Evolutionary conservation across 2,329 filamentous ascomycete species (phyloP), one percentile per base, ranked within the genome.

Genomic region (Calonectria naviculata): DNA sequence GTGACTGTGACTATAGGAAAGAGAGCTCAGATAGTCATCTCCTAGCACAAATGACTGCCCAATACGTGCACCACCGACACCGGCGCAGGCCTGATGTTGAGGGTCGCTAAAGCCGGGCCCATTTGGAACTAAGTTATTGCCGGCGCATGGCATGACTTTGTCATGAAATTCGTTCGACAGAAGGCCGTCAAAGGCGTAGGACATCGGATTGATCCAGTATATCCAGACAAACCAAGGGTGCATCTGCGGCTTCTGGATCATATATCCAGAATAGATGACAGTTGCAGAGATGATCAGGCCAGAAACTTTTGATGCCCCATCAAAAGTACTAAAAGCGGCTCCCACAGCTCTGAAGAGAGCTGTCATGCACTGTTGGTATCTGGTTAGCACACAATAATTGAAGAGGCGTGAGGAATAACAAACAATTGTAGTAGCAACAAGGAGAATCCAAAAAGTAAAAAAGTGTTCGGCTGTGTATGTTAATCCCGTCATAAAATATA

Each of bases 111-210:
- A 60, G 68, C 83, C 83, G 0, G 85, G 82, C 0, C 89, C 88
- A 60, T 79, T 85, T 0, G 89, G 89, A 4, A 91, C 83, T 7
- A 91, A 80, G 70, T 88, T 89, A 31, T 71, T 73, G 3, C 82
- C 84, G 4, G 86, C 85, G 68, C 89, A 91, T 1, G 84, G 81
- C n/a, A 91, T 86, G 3, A 77, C 84, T 77, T 92, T 83, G 38
- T 82, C 83, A 72, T 93, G 87, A 68, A 95, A 94, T 78, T 95
- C 93, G 75, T 95, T 95, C 0, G 91, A 85, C 78, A 94, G 85
- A 0, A 95, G 80, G 0, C 88, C 89, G 73, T 94, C 91, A 68
- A 94, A 95, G 0, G 87, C 91, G 68, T 94, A 94, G 0, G 92
- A 89, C 4, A 95, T 83, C 0, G 93, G 93, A 73, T 93, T 87